phyloP scores from a whole-genome alignment of 495 filamentous ascomycete genomes.

The Penicillium silybi region DNA sequence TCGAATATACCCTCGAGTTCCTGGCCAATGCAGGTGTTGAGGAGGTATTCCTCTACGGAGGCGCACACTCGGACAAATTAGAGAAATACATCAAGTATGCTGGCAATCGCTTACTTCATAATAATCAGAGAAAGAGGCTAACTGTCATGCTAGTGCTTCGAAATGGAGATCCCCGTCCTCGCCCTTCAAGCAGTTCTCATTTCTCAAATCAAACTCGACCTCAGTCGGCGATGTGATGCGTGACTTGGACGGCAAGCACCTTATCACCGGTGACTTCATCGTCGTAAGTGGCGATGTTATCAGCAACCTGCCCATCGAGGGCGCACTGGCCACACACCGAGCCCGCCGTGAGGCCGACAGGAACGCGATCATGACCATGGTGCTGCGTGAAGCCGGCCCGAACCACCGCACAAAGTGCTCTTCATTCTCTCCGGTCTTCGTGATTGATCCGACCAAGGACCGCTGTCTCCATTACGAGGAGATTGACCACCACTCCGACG shows the following conservation, averaged over 20 bases:
- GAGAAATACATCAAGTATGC: slow-evolving; percentile 74
- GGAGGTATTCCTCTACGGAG: slow-evolving; percentile 88
- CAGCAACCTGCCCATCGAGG: slow-evolving; percentile 79
- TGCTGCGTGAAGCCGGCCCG: slow-evolving; percentile 74
- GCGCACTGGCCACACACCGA: slow-evolving; percentile 72
- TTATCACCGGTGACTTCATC: slow-evolving; percentile 89
- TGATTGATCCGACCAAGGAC: slow-evolving; percentile 74
- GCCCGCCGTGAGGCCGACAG: slow-evolving; percentile 79
- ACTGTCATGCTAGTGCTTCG: slow-evolving; percentile 44
- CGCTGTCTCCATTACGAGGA: slow-evolving; percentile 94
- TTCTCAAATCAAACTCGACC: slow-evolving; percentile 81
- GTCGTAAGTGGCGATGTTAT: slow-evolving; percentile 93
- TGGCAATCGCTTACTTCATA: background rate
- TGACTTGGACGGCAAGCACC: slow-evolving; percentile 79
- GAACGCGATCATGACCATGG: slow-evolving; percentile 98
- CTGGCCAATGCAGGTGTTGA: slow-evolving; percentile 89
- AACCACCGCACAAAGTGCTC: slow-evolving; percentile 71
- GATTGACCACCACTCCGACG: slow-evolving; percentile 38
- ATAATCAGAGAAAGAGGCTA: background rate
- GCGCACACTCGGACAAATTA: slow-evolving; percentile 82
- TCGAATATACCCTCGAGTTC: slow-evolving; percentile 97
- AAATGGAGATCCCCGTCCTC: slow-evolving; percentile 68
- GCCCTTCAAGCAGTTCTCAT: slow-evolving; percentile 79
- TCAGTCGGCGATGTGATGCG: slow-evolving; percentile 95
- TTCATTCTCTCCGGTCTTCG: slow-evolving; percentile 73